A percentile compares a stretch with the other conserved stretches of the same genome.
phyloP scores from a whole-genome alignment of 495 filamentous ascomycete genomes.

The Penicillium steckii region DNA sequence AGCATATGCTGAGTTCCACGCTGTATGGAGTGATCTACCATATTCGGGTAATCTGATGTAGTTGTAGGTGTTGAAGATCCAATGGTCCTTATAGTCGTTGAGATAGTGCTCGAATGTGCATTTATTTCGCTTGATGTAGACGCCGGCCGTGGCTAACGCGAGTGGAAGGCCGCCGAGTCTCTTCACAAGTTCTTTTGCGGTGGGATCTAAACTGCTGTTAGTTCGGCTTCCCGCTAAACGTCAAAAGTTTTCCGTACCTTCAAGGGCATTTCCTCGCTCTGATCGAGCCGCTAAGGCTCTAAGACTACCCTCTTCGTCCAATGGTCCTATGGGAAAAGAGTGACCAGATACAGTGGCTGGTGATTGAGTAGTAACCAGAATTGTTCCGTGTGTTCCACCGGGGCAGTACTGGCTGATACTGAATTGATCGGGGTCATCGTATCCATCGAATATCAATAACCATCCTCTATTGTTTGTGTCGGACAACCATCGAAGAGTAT shows the following conservation, averaged over 20 bases:
- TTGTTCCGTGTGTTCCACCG: conserved; percentile 1
- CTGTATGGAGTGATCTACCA: conserved; percentile 5
- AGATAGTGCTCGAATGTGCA: conserved; percentile 7
- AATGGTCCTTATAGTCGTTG: conserved; percentile 4
- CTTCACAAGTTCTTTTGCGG: conserved; percentile 1
- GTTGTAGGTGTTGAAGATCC: conserved; percentile 4
- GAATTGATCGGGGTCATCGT: conserved; percentile 8
- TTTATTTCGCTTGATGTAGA: conserved; percentile 3
- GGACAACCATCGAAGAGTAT: conserved; percentile 6
- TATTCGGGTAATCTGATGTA: conserved; percentile 1
- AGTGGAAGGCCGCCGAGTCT: conserved; percentile 8
- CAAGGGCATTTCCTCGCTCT: not conserved
- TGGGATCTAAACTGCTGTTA: not conserved
- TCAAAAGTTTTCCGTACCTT: not conserved
- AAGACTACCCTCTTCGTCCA: conserved; percentile 5
- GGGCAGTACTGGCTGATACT: conserved; percentile 6
- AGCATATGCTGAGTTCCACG: conserved; percentile 9
- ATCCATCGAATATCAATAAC: conserved; percentile 16
- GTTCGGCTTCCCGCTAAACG: not conserved
- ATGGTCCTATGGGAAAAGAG: not conserved
- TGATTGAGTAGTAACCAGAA: conserved; percentile 3
- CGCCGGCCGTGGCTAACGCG: conserved; percentile 8
- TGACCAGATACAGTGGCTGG: conserved; percentile 3
- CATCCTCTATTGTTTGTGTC: conserved; percentile 3
- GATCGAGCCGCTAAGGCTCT: conserved; percentile 2